A percentile compares a stretch with the other conserved stretches of the same genome.
phyloP scores from a whole-genome alignment of 352 stramenopile genomes.

The Phytopythium kandeliae region DNA sequence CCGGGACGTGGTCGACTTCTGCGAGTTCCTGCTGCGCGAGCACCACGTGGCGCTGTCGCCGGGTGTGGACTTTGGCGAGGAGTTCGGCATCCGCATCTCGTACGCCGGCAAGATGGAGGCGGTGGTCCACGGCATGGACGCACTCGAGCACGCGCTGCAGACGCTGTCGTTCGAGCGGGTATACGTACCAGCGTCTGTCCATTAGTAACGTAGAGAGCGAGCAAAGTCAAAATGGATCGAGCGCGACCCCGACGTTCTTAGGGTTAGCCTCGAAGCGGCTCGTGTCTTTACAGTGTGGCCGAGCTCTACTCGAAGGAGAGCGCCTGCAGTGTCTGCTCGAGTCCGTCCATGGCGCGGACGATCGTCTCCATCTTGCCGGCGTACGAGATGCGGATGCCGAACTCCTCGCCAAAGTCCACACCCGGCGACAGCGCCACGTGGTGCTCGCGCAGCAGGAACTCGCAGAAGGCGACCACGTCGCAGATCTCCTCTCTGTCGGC shows the following conservation, averaged over 20 bases:
- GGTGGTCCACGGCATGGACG: slow-evolving; percentile 57
- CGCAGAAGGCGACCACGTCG: slow-evolving; percentile 77
- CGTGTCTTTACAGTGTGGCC: too few relatives aligned
- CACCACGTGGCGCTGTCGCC: slow-evolving; percentile 92
- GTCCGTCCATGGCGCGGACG: slow-evolving; percentile 49
- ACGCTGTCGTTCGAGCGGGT: slow-evolving; percentile 43
- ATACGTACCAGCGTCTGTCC: too few relatives aligned
- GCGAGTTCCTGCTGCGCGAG: slow-evolving; percentile 89
- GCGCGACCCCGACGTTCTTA: too few relatives aligned
- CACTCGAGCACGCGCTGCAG: slow-evolving; percentile 41
- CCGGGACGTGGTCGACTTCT: slow-evolving; percentile 75
- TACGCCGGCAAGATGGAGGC: slow-evolving; percentile 93
- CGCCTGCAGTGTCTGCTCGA: slow-evolving; percentile 58
- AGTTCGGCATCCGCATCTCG: slow-evolving; percentile 90
- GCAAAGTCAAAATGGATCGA: too few relatives aligned
- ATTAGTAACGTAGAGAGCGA: too few relatives aligned
- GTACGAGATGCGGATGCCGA: slow-evolving; percentile 95
- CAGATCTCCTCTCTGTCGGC: slow-evolving; percentile 23
- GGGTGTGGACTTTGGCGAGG: slow-evolving; percentile 94
- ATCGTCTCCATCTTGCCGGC: slow-evolving; percentile 92
- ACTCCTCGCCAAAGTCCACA: slow-evolving; percentile 91
- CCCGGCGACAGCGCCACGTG: slow-evolving; percentile 94
- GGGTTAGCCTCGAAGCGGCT: too few relatives aligned
- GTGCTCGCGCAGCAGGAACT: slow-evolving; percentile 91
- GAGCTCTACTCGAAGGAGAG: slow-evolving; percentile 30